These are phyloP conservation scores for Schwanniomyces sp. DNA, from an alignment of 805 yeast genomes.

Conservation along the genomic window DNA sequence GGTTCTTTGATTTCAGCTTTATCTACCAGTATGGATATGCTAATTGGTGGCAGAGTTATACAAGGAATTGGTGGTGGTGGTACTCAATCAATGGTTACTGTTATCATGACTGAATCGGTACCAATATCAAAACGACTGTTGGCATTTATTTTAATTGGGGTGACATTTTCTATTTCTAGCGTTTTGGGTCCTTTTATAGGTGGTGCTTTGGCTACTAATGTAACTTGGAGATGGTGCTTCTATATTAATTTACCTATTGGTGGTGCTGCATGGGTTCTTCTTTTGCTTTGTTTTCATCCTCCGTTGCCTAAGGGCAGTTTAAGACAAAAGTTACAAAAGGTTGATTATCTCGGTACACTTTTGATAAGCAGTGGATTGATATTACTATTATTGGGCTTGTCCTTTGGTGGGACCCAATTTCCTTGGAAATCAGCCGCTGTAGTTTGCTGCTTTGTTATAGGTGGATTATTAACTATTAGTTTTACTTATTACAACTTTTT, in stretches of 20 bases:
- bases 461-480: slow-evolving; percentile 33
- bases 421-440: slow-evolving; percentile 59
- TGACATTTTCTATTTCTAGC: slow-evolving; percentile 49
- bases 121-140: slow-evolving; percentile 43
- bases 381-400: slow-evolving; percentile 46
- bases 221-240: slow-evolving; percentile 78
- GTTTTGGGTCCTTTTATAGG: slow-evolving; percentile 66
- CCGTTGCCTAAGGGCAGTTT: slow-evolving; percentile 43
- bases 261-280: slow-evolving; percentile 43
- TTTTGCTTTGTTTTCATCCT: slow-evolving; percentile 46
- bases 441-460: slow-evolving; percentile 47
- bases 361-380: slow-evolving; percentile 44
- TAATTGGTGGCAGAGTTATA: slow-evolving; percentile 70
- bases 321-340: slow-evolving; percentile 33
- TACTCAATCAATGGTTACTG: slow-evolving; percentile 54
- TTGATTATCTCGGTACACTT: slow-evolving; percentile 53
- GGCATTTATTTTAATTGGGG: slow-evolving; percentile 37
- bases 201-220: slow-evolving; percentile 59
- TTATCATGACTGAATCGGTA: slow-evolving; percentile 57
- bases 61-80: slow-evolving; percentile 77
- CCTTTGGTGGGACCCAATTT: slow-evolving; percentile 53
- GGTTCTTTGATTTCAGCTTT: slow-evolving; percentile 65
- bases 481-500: slow-evolving; percentile 43
- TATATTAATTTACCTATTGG: slow-evolving; percentile 70
- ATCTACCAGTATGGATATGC: slow-evolving; percentile 53